Percentiles rank a stretch among this genome's conserved stretches.
These are phyloP conservation scores for Mortierella sp. DNA, from an alignment of 371 early-diverging fungal genomes.

Conservation along the genomic window DNA sequence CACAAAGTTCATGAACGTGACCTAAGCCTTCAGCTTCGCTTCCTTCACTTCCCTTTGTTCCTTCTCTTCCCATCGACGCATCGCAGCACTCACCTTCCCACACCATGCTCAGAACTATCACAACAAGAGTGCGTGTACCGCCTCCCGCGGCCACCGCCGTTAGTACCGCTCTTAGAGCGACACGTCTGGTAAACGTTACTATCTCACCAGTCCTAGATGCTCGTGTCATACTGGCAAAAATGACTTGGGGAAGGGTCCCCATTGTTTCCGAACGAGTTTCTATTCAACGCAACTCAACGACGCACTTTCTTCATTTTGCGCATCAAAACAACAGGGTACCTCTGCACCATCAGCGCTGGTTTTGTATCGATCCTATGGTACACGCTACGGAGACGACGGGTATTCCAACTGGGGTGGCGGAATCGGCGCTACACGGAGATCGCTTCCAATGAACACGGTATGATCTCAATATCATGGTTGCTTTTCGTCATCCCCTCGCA, in stretches of 20 bases:
- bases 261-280: too few relatives aligned
- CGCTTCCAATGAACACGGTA: slow-evolving; percentile 51
- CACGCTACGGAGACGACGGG: slow-evolving; percentile 46
- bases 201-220: neutral
- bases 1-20: neutral
- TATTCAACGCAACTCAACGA: neutral
- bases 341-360: slow-evolving; percentile 36
- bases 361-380: slow-evolving; percentile 31
- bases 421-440: slow-evolving; percentile 19
- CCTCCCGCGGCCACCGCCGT: slow-evolving; percentile 7
- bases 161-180: slow-evolving; percentile 12
- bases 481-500: too few relatives aligned
- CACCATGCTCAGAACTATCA: slow-evolving; percentile 27
- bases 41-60: neutral
- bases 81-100: neutral
- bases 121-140: slow-evolving; percentile 3
- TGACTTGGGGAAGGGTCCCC: neutral
- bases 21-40: too few relatives aligned
- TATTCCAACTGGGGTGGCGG: slow-evolving; percentile 41
- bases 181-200: slow-evolving; percentile 16
- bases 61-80: too few relatives aligned
- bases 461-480: neutral
- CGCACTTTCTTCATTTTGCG: neutral
- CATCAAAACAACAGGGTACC: slow-evolving; percentile 4
- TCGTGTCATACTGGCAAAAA: neutral